phyloP scores from a whole-genome alignment of 2,329 filamentous ascomycete genomes.

The Huntiella decipiens region DNA sequence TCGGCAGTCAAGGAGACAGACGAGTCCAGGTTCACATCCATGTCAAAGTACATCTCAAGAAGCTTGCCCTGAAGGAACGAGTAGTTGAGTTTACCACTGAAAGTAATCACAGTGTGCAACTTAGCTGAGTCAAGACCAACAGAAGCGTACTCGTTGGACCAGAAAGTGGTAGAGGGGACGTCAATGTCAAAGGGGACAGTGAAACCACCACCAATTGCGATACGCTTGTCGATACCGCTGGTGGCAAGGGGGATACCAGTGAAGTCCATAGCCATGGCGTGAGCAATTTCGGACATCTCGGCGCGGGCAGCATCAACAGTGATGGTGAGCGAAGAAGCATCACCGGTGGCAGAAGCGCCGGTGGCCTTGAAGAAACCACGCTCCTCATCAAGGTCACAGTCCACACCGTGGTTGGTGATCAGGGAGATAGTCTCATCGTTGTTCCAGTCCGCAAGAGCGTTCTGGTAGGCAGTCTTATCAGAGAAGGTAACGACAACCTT shows the following conservation, averaged over 20 bases:
- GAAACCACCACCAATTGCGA: neutral
- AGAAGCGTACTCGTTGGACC: constrained; percentile 17
- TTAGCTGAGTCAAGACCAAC: constrained; percentile 19
- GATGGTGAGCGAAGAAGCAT: constrained; percentile 12
- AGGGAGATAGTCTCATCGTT: constrained; percentile 17
- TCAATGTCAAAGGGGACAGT: neutral
- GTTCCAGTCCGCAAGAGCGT: constrained; percentile 13
- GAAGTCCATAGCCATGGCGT: constrained; percentile 14
- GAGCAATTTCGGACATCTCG: constrained; percentile 17
- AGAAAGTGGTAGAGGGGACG: constrained; percentile 14
- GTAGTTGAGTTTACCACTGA: constrained; percentile 22
- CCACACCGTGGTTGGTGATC: constrained; percentile 24
- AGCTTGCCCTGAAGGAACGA: neutral
- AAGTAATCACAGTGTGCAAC: constrained; percentile 20
- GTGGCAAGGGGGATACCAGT: constrained; percentile 14
- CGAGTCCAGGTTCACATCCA: constrained; percentile 21
- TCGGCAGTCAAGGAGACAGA: constrained; percentile 20
- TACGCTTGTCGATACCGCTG: constrained; percentile 12
- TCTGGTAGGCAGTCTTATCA: constrained; percentile 8
- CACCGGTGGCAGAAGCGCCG: constrained; percentile 15
- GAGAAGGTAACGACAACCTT: constrained; percentile 13
- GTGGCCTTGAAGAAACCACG: constrained; percentile 21
- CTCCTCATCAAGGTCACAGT: constrained; percentile 22
- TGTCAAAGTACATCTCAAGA: constrained; percentile 22
- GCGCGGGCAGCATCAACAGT: constrained; percentile 18